These are phyloP conservation scores for Saturnispora sanitii DNA, from an alignment of 805 yeast species.

Conservation along the genomic window DNA sequence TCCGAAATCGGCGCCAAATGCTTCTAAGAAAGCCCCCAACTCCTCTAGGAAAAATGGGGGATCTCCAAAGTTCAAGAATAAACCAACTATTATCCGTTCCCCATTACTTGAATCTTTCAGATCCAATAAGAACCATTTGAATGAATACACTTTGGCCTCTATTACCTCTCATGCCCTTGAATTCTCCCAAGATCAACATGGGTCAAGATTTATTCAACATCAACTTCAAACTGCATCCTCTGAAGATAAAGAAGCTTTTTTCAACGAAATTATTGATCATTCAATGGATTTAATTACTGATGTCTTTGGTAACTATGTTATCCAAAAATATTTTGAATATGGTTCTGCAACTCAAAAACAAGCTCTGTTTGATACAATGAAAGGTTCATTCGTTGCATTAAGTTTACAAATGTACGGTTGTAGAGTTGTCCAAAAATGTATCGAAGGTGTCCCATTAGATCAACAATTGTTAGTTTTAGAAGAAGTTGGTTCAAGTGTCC, in stretches of 20 bases:
- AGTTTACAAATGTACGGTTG: slow-evolving; percentile 97
- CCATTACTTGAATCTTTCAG: slow-evolving; percentile 82
- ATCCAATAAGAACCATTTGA: slow-evolving; percentile 40
- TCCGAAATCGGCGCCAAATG: not conserved
- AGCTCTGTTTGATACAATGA: slow-evolving; percentile 59
- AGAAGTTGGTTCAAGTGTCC: slow-evolving; percentile 53
- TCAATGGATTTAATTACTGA: slow-evolving; percentile 82
- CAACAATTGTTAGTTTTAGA: slow-evolving; percentile 60
- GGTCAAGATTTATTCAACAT: slow-evolving; percentile 93
- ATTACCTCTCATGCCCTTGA: slow-evolving; percentile 83
- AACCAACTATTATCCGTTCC: slow-evolving; percentile 52
- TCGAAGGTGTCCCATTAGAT: slow-evolving; percentile 56
- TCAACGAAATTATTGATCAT: slow-evolving; percentile 70
- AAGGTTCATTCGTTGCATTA: slow-evolving; percentile 60
- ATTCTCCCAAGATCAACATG: slow-evolving; percentile 93
- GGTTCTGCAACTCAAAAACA: slow-evolving; percentile 65
- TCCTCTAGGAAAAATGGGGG: not conserved
- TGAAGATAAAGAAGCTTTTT: slow-evolving; percentile 71
- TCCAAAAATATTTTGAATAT: slow-evolving; percentile 84
- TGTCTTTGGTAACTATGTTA: slow-evolving; percentile 95
- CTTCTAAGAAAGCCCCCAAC: not conserved
- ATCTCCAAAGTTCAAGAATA: slow-evolving; percentile 19
- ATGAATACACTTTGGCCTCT: slow-evolving; percentile 57
- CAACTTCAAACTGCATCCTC: slow-evolving; percentile 53
- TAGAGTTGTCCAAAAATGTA: slow-evolving; percentile 89